Evolutionary conservation across 148 eudicot species (phyloP), one percentile per base, ranked within the genome.

Genomic region (Vaccinium macrocarpon): DNA sequence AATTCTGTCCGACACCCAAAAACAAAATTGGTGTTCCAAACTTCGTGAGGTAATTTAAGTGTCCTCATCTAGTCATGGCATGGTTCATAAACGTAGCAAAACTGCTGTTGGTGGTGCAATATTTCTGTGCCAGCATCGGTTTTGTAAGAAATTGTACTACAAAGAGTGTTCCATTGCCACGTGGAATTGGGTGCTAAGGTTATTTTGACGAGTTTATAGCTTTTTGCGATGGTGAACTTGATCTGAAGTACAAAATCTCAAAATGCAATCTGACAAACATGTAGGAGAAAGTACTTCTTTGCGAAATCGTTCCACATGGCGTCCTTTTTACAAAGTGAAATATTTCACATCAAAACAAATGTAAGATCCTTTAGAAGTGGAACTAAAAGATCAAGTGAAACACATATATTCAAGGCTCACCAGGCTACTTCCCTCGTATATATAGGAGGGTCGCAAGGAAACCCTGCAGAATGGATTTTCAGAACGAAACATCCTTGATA

Each of bases 401-500:
- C 53, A 19, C 55, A 4, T 55, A 77, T 10, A 27, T n/a, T 55
- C 49, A 81, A n/a, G 77, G 76, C 83, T 84, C 42, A 84, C 86
- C 86, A 84, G 50, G 55, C 86, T 79, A 53, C 42, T 72, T 71
- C 83, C 86, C 79, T 84, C 72, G 52, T 84, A 42, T 25, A 80
- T 59, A 80, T 84, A 84, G 3, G 83, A 80, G 21, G 79, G 19
- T 48, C 86, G 83, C 50, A 84, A 72, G 59, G 80, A 21, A 56
- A 84, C 79, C 53, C 86, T 79, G 79, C 86, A 84, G 78, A 80
- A 84, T 5, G 86, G 86, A 56, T 84, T 80, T 42, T 80, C 79
- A 23, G 86, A 84, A 70, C 80, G 83, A 68, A 84, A 84, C 78
- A 56, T 29, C 53, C 81, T 84, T 8, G 86, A 23, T 49, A 70